phyloP scores from a whole-genome alignment of 345 rosid species.

The Brassica rapa region DNA sequence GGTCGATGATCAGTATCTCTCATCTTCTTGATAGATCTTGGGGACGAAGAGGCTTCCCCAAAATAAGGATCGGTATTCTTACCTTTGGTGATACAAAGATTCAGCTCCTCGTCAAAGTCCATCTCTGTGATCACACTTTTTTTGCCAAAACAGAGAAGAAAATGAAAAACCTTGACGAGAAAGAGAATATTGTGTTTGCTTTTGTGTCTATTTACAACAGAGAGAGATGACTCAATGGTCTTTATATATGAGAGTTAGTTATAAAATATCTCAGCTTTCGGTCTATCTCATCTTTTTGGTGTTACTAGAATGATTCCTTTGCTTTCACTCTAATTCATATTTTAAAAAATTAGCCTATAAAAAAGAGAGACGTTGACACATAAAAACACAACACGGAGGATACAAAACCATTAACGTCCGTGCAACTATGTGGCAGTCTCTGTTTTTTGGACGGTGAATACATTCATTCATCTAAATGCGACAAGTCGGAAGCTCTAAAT shows the following conservation, averaged over 20 bases:
- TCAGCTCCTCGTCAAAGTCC: slow-evolving; percentile 43
- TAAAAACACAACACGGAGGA: slow-evolving; percentile 32
- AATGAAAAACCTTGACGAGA: background rate
- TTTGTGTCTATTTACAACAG: background rate
- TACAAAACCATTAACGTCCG: slow-evolving; percentile 31
- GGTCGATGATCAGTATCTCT: too few relatives aligned
- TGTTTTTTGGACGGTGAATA: slow-evolving; percentile 38
- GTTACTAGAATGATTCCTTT: slow-evolving; percentile 21
- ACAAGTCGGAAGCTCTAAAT: slow-evolving; percentile 22
- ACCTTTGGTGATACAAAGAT: slow-evolving; percentile 45
- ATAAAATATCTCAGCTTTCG: slow-evolving; percentile 1
- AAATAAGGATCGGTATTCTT: slow-evolving; percentile 28
- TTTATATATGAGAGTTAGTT: slow-evolving; percentile 25
- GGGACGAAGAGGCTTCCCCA: slow-evolving; percentile 46
- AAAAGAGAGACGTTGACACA: slow-evolving; percentile 15
- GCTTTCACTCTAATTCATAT: slow-evolving; percentile 35
- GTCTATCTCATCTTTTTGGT: slow-evolving; percentile 25
- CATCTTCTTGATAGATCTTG: slow-evolving; percentile 47
- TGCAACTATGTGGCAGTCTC: slow-evolving; percentile 36
- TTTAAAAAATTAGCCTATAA: background rate
- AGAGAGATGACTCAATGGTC: slow-evolving; percentile 3
- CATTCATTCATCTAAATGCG: slow-evolving; percentile 11
- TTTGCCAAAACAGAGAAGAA: background rate
- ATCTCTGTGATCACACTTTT: slow-evolving; percentile 13
- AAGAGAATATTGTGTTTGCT: slow-evolving; percentile 1